Evolutionary conservation across 129 eudicot genomes (phyloP), one percentile per base, ranked within the genome.

Genomic region (Escallonia herrerae): DNA sequence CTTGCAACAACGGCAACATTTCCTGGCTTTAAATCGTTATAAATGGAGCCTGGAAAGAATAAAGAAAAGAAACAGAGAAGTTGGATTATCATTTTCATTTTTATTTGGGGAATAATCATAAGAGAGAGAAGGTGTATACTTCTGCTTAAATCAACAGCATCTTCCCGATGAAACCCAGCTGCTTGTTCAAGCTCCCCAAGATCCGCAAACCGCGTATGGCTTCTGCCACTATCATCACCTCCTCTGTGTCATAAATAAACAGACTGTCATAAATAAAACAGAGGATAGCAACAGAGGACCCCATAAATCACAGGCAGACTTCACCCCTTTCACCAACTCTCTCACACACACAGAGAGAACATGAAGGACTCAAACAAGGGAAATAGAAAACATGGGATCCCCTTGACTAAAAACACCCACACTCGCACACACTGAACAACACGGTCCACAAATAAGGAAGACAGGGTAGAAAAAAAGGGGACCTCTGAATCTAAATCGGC

Each of bases 101-200:
- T 41, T 54, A 9, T 70, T 7, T 63, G 48, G 43, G 3, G 11
- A 52, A 15, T 42, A 52, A 37, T 22, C 75, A 67, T 38, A 22
- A 48, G 51, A 49, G 15, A 68, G 64, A 2, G 69, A 40, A 60
- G 56, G 5, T 13, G 65, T 6, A 52, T 87, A 93, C 96, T 83
- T 93, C 67, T 63, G 82, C 91, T 88, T 86, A 83, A 81, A 84
- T 79, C 93, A 87, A 81, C 89, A 77, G 87, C 89, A 83, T 81
- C 81, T 33, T 83, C 80, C 6, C 74, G 95, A 66, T 87, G 90
- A 74, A 87, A 84, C 38, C 58, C 79, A 62, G 74, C 62, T 37
- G 86, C 52, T 13, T 79, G 76, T 39, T 81, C 89, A 74, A 90
- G 86, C 76, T 90, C 97, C 40, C 89, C 85, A 77, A 83, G 80